Base-by-base conservation (phyloP, 2,329 filamentous ascomycete genomes). In the Stemphylium vesicarium region DNA sequence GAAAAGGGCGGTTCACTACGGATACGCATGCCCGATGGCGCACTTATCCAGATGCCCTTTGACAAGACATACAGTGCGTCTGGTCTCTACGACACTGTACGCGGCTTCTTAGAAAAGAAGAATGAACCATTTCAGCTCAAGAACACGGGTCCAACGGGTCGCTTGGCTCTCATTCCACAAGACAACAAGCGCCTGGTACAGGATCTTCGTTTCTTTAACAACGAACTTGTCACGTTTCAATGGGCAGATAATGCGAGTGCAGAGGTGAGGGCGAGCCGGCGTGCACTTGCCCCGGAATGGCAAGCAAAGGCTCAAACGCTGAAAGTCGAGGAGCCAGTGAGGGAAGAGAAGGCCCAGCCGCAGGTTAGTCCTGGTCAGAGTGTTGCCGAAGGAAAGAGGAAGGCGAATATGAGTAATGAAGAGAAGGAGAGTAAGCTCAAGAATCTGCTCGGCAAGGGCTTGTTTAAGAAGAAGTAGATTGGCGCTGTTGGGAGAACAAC, bases 21-120 rank as follows among this genome's bases (percentile, higher is more conserved):
- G 61, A 84, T 97, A 43, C 89, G 93, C 22, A 93, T 97, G 65
- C 94, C 94, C 0, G 93, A 98, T 71, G 90, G 93, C 64, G 90
- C 87, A 53, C 87, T 88, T 48, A 85, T 92, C 29, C 85, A 92
- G 46, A 88, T 88, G 77, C 83, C 82, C n/a, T 86, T 96, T 62
- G 83, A 81, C 1, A 85, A 86, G 16, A 73, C 80, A 1, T 88
- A 93, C 48, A 92, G 90, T 0, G 89, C 88, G 1, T 81, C 83
- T 3, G 83, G 85, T 45, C 79, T 99, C 1, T 92, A 98, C 76
- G 79, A 81, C 12, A 91, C 89, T 60, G 90, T 96, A 15, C 82
- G 86, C 47, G 81, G 80, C 38, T 86, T 94, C 57, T 88, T 99
- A 74, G 84, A 86, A 1, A 75, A 85, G 51, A 79, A 82, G 6